phyloP scores from a whole-genome alignment of 148 eudicot species.

The Rhododendron kiyosumense region DNA sequence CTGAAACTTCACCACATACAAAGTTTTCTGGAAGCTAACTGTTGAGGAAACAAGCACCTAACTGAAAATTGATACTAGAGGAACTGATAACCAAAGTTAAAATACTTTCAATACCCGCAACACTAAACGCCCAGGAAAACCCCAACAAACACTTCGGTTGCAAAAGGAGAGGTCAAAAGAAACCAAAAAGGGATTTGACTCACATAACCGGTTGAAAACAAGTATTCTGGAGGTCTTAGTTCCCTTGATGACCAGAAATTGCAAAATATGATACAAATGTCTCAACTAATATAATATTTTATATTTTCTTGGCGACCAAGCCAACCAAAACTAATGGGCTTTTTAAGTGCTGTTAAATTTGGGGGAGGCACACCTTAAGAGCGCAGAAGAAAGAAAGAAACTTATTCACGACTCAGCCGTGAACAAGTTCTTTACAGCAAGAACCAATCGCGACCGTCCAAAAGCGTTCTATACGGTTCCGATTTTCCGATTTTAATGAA shows the following conservation, averaged over 20 bases:
- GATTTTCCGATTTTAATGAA: too few species aligned
- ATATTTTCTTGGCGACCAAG: neutral
- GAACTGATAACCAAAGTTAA: neutral
- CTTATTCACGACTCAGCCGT: too few species aligned
- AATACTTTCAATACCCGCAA: neutral
- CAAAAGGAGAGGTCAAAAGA: neutral
- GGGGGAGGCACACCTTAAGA: neutral
- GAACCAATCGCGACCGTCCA: too few species aligned
- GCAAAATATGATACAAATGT: neutral
- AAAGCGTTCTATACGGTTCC: too few species aligned
- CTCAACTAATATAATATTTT: neutral
- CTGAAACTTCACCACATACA: neutral
- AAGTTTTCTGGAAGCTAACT: neutral
- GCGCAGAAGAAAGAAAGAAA: neutral
- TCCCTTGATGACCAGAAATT: neutral
- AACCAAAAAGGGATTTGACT: neutral
- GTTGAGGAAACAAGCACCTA: neutral
- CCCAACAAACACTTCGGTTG: neutral
- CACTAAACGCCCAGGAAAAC: neutral
- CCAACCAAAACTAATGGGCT: neutral
- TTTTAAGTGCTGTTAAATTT: neutral
- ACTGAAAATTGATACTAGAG: neutral
- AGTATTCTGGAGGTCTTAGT: neutral
- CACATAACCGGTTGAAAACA: neutral
- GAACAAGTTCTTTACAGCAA: too few species aligned